phyloP scores from a whole-genome alignment of 2,329 filamentous ascomycete genomes.

The Beauveria scarabaeidicola region DNA sequence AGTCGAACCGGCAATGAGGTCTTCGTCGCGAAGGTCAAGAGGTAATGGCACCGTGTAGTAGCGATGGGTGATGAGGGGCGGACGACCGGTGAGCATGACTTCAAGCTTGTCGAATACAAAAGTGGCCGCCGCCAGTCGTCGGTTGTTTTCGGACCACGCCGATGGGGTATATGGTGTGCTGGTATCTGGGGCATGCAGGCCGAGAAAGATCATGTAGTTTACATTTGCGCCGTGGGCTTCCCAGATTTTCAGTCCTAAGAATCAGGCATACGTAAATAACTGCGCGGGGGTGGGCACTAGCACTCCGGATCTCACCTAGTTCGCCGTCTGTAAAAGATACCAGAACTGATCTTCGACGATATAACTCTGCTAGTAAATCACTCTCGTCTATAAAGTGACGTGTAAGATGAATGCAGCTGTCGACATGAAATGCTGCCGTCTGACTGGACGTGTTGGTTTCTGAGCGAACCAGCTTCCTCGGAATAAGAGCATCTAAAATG shows the following conservation, averaged over 20 bases:
- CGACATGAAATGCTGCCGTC: neutral
- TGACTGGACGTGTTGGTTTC: neutral
- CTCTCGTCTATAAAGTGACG: constrained; percentile 6
- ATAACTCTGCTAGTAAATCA: constrained; percentile 6
- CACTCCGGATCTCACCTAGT: neutral
- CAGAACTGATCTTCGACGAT: constrained; percentile 1
- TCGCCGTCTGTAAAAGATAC: constrained; percentile 3
- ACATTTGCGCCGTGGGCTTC: neutral
- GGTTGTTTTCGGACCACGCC: constrained; percentile 6
- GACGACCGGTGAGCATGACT: constrained; percentile 45
- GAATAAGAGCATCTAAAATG: neutral
- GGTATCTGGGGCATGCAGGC: neutral
- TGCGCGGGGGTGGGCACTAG: neutral
- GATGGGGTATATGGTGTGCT: neutral
- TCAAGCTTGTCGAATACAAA: constrained; percentile 37
- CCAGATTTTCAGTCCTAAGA: constrained; percentile 2
- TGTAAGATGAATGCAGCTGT: constrained; percentile 5
- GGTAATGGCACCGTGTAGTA: constrained; percentile 47
- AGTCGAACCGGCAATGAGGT: constrained; percentile 31
- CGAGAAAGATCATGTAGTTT: neutral
- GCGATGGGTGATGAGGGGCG: constrained; percentile 42
- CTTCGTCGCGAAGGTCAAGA: constrained; percentile 43
- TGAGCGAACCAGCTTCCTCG: constrained; percentile 3
- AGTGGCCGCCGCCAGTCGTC: neutral
- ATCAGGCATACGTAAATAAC: neutral